Evolutionary conservation across 2,329 filamentous ascomycete species (phyloP).

Genomic region (Penicillium sp.): DNA sequence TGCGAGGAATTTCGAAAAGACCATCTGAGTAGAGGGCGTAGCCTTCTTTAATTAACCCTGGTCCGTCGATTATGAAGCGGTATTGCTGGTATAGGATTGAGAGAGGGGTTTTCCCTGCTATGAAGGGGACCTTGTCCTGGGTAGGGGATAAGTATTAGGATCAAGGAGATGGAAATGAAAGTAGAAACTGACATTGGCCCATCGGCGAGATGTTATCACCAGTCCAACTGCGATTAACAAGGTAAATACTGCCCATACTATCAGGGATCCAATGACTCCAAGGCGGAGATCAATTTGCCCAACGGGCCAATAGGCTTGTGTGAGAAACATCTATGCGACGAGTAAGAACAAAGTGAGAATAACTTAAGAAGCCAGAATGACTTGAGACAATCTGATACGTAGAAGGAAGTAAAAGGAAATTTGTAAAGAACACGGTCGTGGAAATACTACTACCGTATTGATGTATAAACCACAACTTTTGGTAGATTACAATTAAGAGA

Average conservation of each 20-base stretch:
- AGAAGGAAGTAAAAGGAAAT: background rate
- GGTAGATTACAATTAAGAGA: no score
- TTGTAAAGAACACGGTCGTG: background rate
- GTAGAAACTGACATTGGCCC: constrained; percentile 16
- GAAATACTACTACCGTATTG: background rate
- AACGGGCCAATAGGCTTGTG: background rate
- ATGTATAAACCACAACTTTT: background rate
- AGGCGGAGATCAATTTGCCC: background rate
- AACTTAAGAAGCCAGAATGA: background rate
- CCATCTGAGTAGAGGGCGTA: constrained; percentile 14
- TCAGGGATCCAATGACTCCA: background rate
- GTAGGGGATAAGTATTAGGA: background rate
- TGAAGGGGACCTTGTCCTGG: constrained; percentile 12
- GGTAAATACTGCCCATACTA: background rate
- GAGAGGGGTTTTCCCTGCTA: background rate
- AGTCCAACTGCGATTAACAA: constrained; percentile 4
- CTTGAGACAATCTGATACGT: background rate
- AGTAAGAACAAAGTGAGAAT: background rate
- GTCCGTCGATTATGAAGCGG: constrained; percentile 19
- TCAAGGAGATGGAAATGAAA: background rate
- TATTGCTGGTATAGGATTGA: constrained; percentile 21
- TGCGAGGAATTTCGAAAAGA: constrained; percentile 24
- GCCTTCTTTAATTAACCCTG: constrained; percentile 16
- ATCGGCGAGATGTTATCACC: constrained; percentile 8
- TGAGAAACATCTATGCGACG: background rate